These are phyloP conservation scores for Populus ilicifolia DNA, from an alignment of 345 rosid species.

Conservation along the genomic window DNA sequence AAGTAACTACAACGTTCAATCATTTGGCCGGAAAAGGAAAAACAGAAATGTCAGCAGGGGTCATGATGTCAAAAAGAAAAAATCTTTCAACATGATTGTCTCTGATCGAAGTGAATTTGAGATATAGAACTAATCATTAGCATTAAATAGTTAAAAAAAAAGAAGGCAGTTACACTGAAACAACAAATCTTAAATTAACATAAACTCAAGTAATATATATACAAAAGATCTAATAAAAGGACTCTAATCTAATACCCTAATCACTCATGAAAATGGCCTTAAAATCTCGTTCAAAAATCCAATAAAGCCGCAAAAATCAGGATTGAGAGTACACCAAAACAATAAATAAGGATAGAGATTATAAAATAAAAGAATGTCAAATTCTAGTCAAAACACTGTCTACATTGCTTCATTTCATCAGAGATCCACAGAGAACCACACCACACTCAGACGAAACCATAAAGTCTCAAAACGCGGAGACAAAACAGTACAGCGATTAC, in stretches of 20 bases:
- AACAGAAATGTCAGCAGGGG: background rate
- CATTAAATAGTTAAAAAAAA: background rate
- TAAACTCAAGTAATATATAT: background rate
- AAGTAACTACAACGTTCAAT: background rate
- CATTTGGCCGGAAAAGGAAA: background rate
- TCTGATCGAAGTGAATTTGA: background rate
- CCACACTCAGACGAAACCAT: background rate
- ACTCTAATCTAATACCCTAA: background rate
- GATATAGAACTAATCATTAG: background rate
- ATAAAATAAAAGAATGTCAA: background rate
- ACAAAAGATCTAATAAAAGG: background rate
- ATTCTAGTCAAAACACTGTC: background rate
- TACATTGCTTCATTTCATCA: slow-evolving; percentile 2
- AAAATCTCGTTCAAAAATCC: background rate
- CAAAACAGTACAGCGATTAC: background rate
- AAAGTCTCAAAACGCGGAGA: background rate
- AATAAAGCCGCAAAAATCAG: background rate
- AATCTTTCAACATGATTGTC: background rate
- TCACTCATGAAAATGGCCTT: background rate
- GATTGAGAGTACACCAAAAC: background rate
- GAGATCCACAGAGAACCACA: background rate
- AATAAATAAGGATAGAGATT: background rate
- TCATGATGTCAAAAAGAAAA: background rate
- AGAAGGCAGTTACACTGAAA: background rate
- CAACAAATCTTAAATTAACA: background rate